phyloP scores from a whole-genome alignment of 1,284 basidiomycete species.

The Ceratobasidium sp. region DNA sequence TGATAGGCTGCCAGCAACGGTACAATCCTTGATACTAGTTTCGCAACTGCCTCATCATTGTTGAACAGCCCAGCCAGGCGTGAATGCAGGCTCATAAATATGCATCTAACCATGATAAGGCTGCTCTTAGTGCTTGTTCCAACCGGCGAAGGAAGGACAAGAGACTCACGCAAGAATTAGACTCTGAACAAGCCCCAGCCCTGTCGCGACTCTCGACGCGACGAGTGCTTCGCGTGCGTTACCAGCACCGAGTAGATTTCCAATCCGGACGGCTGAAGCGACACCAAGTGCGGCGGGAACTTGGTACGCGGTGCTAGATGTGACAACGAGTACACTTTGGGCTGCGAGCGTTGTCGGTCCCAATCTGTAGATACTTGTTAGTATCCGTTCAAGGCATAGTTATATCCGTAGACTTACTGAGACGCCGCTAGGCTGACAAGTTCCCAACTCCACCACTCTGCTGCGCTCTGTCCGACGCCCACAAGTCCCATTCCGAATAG shows the following conservation, averaged over 20 bases:
- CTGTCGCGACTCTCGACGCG: conserved; percentile 75
- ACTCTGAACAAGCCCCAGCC: conserved; percentile 74
- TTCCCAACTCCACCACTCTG: conserved; percentile 95
- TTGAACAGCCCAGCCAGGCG: conserved; percentile 88
- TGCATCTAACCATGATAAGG: conserved; percentile 71
- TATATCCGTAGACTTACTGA: conserved; percentile 59
- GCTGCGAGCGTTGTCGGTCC: conserved; percentile 64
- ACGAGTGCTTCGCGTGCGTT: background rate
- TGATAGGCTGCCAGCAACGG: conserved; percentile 85
- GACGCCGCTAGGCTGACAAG: conserved; percentile 73
- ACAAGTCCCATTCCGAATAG: conserved; percentile 82
- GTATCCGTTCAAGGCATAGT: background rate
- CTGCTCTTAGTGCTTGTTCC: background rate
- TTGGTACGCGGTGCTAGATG: conserved; percentile 53
- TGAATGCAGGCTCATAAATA: conserved; percentile 54
- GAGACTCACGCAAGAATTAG: conserved; percentile 70
- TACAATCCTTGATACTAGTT: conserved; percentile 76
- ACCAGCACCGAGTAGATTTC: conserved; percentile 46
- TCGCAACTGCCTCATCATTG: conserved; percentile 78
- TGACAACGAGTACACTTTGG: conserved; percentile 60
- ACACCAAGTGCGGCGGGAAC: conserved; percentile 78
- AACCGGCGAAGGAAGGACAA: conserved; percentile 54
- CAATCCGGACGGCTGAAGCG: conserved; percentile 84
- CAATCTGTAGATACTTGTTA: conserved; percentile 47
- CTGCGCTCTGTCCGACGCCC: conserved; percentile 78